Percentiles rank a stretch among this genome's conserved stretches.
Conservation (phyloP, 176 grass and related monocot species). For the Triticum turgidum region DNA sequence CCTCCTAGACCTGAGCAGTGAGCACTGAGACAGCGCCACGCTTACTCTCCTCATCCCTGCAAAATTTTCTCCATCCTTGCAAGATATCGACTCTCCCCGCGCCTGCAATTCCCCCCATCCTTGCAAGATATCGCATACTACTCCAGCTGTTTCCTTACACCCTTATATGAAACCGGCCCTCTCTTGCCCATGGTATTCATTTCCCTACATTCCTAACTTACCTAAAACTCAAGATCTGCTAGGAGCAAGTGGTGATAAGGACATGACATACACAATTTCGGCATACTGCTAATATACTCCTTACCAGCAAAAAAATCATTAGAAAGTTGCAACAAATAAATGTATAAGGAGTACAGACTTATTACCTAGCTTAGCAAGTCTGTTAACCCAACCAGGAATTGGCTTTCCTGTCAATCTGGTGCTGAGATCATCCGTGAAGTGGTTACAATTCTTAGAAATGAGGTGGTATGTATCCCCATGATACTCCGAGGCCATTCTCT, state of each 20-base stretch:
- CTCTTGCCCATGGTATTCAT: neutral
- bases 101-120: neutral
- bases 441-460: conserved; percentile 97
- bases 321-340: conserved; percentile 1
- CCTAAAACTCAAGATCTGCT: neutral
- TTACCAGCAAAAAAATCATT: conserved; percentile 15
- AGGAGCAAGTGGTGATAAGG: neutral
- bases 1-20: neutral
- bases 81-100: neutral
- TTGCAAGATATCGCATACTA: conserved; percentile 13
- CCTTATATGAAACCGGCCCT: neutral
- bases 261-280: neutral
- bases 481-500: conserved; percentile 70
- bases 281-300: neutral
- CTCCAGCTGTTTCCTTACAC: neutral
- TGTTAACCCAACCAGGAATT: conserved; percentile 94
- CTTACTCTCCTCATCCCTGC: neutral
- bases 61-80: neutral
- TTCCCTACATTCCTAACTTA: conserved; percentile 12
- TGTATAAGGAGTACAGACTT: conserved; percentile 8
- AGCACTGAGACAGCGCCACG: neutral
- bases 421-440: conserved; percentile 93
- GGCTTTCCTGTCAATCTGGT: conserved; percentile 61
- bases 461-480: conserved; percentile 97
- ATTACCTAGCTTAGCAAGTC: conserved; percentile 87